Percentiles rank a stretch among this genome's conserved stretches.
Evolutionary conservation across 352 stramenopile species (phyloP).

Genomic region (Aphanomyces euteiches): DNA sequence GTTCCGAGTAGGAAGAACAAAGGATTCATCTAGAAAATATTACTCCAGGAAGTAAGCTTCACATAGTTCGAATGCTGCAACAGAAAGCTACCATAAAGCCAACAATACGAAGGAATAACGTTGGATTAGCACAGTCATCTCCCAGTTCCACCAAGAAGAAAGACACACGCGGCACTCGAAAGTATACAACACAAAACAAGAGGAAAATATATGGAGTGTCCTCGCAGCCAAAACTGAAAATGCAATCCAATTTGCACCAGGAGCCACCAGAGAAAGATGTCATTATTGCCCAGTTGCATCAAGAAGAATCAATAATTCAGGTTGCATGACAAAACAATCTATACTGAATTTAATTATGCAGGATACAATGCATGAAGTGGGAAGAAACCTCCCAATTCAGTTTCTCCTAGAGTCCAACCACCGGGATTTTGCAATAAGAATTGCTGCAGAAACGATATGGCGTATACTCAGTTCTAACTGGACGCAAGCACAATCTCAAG

Average conservation of each 20-base stretch:
- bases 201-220: constrained; percentile 17
- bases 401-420: constrained; percentile 29
- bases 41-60: constrained; percentile 10
- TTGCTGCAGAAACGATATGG: constrained; percentile 22
- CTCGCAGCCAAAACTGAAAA: constrained; percentile 13
- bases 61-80: constrained; percentile 2
- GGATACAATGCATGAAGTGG: constrained; percentile 25
- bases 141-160: background rate
- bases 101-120: background rate
- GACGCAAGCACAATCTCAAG: background rate
- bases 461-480: constrained; percentile 22
- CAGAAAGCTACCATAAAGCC: background rate
- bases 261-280: background rate
- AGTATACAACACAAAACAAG: constrained; percentile 11
- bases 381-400: constrained; percentile 28
- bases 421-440: constrained; percentile 14
- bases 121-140: background rate
- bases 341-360: background rate
- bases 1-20: too few species aligned
- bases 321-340: background rate
- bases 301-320: background rate
- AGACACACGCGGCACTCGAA: background rate
- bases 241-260: background rate
- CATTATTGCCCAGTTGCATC: background rate
- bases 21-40: background rate